Percentiles rank a stretch among this genome's conserved stretches.
Conservation (phyloP, 148 eudicot species). For the Amaranthus cruentus region DNA sequence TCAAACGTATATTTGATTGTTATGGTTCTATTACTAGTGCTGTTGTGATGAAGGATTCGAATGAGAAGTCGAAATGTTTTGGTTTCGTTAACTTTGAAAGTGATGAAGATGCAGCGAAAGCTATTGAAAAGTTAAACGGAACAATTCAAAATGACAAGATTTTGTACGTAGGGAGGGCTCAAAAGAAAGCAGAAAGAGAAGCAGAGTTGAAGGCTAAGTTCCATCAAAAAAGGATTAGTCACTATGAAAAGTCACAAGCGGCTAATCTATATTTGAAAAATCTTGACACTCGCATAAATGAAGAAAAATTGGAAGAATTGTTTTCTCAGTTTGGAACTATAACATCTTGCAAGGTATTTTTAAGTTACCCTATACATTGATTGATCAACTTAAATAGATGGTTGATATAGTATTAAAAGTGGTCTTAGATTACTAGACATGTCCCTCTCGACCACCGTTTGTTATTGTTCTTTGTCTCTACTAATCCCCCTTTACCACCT, state of each 20-base stretch:
- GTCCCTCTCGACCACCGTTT: too few species aligned
- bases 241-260: conserved; percentile 47
- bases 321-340: conserved; percentile 59
- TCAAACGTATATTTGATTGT: conserved; percentile 32
- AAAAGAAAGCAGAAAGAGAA: conserved; percentile 51
- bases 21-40: conserved; percentile 61
- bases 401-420: too few species aligned
- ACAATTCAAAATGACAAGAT: conserved; percentile 34
- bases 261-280: conserved; percentile 63
- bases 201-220: conserved; percentile 45
- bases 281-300: conserved; percentile 46
- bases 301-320: conserved; percentile 47
- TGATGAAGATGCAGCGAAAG: conserved; percentile 46
- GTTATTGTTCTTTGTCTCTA: too few species aligned
- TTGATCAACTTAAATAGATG: not conserved
- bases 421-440: too few species aligned
- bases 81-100: conserved; percentile 60
- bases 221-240: conserved; percentile 36
- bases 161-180: conserved; percentile 64
- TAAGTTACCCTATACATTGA: too few species aligned
- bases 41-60: conserved; percentile 50
- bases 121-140: conserved; percentile 54
- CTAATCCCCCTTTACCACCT: too few species aligned
- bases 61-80: conserved; percentile 51
- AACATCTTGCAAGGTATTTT: conserved; percentile 57